A percentile compares a stretch with the other conserved stretches of the same genome.
phyloP scores from a whole-genome alignment of 257 asterid species.

The Fraxinus americana region DNA sequence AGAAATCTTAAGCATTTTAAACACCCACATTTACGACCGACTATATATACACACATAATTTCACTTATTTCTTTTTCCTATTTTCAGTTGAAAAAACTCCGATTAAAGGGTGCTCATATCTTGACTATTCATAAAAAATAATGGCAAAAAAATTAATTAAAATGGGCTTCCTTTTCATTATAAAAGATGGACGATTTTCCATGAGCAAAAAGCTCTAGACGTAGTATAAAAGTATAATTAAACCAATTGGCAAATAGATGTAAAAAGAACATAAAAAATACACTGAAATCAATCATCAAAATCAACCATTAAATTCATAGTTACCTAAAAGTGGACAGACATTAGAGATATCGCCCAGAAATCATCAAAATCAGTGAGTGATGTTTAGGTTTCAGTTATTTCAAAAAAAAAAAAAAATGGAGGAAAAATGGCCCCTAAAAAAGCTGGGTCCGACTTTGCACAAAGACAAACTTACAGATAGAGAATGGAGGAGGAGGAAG shows the following conservation, averaged over 20 bases:
- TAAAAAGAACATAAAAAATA: neutral
- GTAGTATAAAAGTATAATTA: conserved; percentile 19
- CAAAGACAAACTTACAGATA: too few relatives aligned
- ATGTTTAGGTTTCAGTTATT: too few relatives aligned
- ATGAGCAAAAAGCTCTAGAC: conserved; percentile 15
- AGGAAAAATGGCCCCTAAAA: too few relatives aligned
- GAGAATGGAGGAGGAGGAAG: too few relatives aligned
- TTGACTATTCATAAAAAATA: conserved; percentile 12
- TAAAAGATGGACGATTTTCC: conserved; percentile 15
- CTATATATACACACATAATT: neutral
- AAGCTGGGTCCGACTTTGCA: too few relatives aligned
- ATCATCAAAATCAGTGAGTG: neutral
- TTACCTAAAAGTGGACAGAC: conserved; percentile 37
- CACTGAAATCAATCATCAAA: conserved; percentile 18
- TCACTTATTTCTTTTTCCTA: neutral
- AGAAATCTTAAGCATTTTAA: neutral
- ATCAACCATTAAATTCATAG: conserved; percentile 31
- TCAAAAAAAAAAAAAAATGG: too few relatives aligned
- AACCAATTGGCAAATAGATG: conserved; percentile 17
- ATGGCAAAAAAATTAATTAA: neutral
- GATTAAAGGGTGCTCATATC: conserved; percentile 14
- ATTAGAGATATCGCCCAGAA: conserved; percentile 4
- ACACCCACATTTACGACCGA: neutral
- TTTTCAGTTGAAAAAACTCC: neutral
- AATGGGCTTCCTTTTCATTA: neutral